These are phyloP conservation scores for Serendipita indica DNA, from an alignment of 768 basidiomycete genomes.

Conservation along the genomic window DNA sequence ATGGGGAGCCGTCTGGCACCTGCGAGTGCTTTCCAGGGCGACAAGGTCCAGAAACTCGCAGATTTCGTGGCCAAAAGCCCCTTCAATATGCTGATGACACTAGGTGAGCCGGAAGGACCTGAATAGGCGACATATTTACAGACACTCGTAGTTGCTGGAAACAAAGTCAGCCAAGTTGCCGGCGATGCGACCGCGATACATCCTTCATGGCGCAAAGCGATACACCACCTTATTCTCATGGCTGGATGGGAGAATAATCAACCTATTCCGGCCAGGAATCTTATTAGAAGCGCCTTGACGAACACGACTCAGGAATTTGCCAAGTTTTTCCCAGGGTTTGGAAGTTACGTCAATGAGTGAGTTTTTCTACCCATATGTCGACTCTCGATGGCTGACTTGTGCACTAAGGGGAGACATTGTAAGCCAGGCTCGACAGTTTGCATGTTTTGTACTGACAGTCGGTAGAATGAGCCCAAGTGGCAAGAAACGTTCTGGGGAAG, in stretches of 20 bases:
- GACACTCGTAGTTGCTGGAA: background rate
- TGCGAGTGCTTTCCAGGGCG: background rate
- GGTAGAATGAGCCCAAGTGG: constrained; percentile 10
- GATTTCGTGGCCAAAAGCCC: background rate
- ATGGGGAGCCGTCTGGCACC: background rate
- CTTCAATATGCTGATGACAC: background rate
- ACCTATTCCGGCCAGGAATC: background rate
- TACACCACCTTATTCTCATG: background rate
- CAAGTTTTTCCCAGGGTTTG: background rate
- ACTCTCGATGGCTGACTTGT: background rate
- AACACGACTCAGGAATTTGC: background rate
- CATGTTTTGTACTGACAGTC: background rate
- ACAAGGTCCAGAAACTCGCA: background rate
- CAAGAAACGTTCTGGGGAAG: background rate
- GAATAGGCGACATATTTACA: too few species aligned
- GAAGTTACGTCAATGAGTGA: background rate
- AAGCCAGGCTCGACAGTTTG: background rate
- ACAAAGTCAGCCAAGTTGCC: background rate
- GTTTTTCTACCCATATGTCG: background rate
- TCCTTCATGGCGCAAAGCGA: background rate
- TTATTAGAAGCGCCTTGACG: background rate
- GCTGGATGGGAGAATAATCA: background rate
- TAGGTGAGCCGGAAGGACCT: too few species aligned
- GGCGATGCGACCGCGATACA: background rate
- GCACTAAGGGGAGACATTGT: background rate